Evolutionary conservation across 768 basidiomycete species (phyloP), one percentile per base, ranked within the genome.

Genomic region (Auricularia sp.): DNA sequence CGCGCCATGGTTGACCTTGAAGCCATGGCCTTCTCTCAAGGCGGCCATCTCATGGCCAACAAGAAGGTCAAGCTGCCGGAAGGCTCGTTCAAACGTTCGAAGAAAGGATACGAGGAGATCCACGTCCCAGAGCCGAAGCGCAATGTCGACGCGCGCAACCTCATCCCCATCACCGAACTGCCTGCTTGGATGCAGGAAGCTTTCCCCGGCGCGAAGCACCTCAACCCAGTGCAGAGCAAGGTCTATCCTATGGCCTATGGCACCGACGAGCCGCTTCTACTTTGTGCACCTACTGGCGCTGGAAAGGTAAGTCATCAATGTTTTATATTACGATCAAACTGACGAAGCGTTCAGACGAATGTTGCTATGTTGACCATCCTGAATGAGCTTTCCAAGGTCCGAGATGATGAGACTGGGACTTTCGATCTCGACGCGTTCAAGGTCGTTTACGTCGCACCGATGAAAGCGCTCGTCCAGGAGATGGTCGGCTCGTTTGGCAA

Each of bases 381-480:
- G 33, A 90, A 93, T 73, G 93, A 97, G 70, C 83, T 99, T 29
- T 78, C 82, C 39, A 96, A 97, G 71, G 86, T 90, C 74, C 86
- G 93, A n/a, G 85, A 95, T 71, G 88, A 89, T 54, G 81, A 80
- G 18, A 89, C 90, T 0, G 92, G 92, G 44, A 75, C 77, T 10
- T 90, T 97, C 71, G 91, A 94, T 71, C 82, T 94, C 39, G 88
- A 91, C 67, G 79, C 89, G 0, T 97, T 98, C 85, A 99, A 99
- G 77, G 90, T 97, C 64, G 86, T 99, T 69, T 99, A 98, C 74
- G 86, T 99, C 62, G 96, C 97, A 0, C 97, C 96, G 3, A 99
- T 99, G 97, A 99, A 99, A 75, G 97, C 96, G 3, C 84, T 99
- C 65, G 96, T 99, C 0, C 96, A 98, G 73, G 97, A 99, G 76